Conservation (phyloP, 257 asterid genomes). For the Pogostemon cablin region DNA sequence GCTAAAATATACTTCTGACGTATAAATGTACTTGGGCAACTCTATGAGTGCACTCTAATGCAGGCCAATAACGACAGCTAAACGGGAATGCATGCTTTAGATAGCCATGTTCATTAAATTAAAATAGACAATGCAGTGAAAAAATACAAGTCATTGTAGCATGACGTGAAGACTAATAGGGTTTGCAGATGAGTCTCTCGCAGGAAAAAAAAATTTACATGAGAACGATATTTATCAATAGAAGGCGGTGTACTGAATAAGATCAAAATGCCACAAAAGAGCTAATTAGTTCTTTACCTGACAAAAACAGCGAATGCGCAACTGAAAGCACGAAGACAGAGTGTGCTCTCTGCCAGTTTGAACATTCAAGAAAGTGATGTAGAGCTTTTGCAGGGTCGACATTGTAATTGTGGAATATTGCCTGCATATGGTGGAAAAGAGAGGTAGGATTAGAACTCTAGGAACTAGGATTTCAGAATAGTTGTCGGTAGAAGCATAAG, state of each 20-base stretch:
- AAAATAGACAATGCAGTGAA: too few species aligned
- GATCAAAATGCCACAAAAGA: constrained; percentile 21
- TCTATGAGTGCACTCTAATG: too few species aligned
- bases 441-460: constrained; percentile 31
- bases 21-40: too few species aligned
- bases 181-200: constrained; percentile 9
- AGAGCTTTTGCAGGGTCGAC: constrained; percentile 79
- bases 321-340: constrained; percentile 74
- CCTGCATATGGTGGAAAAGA: constrained; percentile 55
- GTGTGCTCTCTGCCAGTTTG: constrained; percentile 93
- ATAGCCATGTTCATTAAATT: too few species aligned
- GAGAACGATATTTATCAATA: neutral
- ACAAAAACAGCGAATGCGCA: constrained; percentile 81
- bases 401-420: constrained; percentile 69
- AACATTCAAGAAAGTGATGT: constrained; percentile 82
- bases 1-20: neutral
- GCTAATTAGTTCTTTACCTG: constrained; percentile 48
- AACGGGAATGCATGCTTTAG: too few species aligned
- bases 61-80: too few species aligned
- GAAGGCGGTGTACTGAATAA: constrained; percentile 15
- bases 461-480: constrained; percentile 20
- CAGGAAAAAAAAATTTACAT: constrained; percentile 11
- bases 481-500: constrained; percentile 26
- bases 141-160: too few species aligned
- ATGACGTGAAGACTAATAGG: neutral